A percentile compares a stretch with the other conserved stretches of the same genome.
phyloP scores from a whole-genome alignment of 208 protist species.

The Leishmania arabica region DNA sequence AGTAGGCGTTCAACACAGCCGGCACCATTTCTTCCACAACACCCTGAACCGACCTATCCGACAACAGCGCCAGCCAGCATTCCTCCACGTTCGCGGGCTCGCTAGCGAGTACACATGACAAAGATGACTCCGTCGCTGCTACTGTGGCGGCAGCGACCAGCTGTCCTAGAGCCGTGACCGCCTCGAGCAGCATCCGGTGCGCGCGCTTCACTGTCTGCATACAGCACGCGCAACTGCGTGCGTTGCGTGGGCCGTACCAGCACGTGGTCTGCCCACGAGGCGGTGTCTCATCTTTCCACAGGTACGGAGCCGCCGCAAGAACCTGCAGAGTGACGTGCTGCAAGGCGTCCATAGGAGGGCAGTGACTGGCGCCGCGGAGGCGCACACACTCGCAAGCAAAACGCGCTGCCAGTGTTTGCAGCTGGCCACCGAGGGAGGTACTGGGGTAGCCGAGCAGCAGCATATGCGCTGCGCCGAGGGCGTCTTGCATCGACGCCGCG shows the following conservation, averaged over 20 bases:
- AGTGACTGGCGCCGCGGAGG: conserved; percentile 2
- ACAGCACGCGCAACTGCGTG: neutral
- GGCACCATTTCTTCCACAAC: conserved; percentile 18
- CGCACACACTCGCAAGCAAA: conserved; percentile 20
- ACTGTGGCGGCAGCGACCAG: neutral
- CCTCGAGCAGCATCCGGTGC: conserved; percentile 6
- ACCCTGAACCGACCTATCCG: conserved; percentile 12
- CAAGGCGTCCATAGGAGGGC: conserved; percentile 8
- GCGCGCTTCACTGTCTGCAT: conserved; percentile 6
- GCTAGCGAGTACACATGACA: neutral
- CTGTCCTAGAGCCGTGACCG: conserved; percentile 20
- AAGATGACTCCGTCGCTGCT: neutral
- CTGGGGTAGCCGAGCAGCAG: conserved; percentile 44
- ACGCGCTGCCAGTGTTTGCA: conserved; percentile 17
- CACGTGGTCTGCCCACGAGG: conserved; percentile 13
- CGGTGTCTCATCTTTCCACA: conserved; percentile 9
- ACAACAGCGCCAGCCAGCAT: conserved; percentile 27
- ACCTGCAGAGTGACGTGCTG: conserved; percentile 6
- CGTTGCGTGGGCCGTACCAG: conserved; percentile 2
- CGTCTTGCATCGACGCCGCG: conserved; percentile 36
- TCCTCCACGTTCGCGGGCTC: neutral
- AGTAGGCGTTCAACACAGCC: conserved; percentile 24
- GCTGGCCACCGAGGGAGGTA: conserved; percentile 6
- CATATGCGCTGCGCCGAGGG: conserved; percentile 31
- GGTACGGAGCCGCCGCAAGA: conserved; percentile 14